Conservation (phyloP, 371 early-diverging fungal genomes). For the Actinomortierella wolfii region DNA sequence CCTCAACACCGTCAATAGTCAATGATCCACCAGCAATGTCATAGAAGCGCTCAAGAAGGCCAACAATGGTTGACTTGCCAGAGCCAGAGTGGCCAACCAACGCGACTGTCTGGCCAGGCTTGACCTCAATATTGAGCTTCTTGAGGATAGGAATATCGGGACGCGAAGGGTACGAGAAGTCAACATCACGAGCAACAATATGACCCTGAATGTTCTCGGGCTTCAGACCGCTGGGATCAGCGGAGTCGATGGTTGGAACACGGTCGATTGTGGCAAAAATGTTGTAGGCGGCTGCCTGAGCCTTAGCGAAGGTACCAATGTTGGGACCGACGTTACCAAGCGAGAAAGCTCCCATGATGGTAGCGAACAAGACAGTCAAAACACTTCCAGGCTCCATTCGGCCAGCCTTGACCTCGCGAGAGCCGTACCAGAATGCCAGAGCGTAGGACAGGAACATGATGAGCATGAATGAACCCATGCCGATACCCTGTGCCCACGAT, state of each 20-base stretch:
- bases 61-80: slow-evolving; percentile 90
- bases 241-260: slow-evolving; percentile 66
- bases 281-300: slow-evolving; percentile 63
- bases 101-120: slow-evolving; percentile 79
- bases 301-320: slow-evolving; percentile 63
- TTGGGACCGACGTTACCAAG: slow-evolving; percentile 61
- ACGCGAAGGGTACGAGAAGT: slow-evolving; percentile 78
- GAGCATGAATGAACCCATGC: slow-evolving; percentile 67
- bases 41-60: slow-evolving; percentile 92
- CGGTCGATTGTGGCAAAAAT: slow-evolving; percentile 82
- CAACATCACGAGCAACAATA: slow-evolving; percentile 74
- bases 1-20: slow-evolving; percentile 70
- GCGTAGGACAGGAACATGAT: slow-evolving; percentile 68
- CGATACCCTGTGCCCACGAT: slow-evolving; percentile 39
- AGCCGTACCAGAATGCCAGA: slow-evolving; percentile 82
- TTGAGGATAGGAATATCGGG: slow-evolving; percentile 73
- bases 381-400: slow-evolving; percentile 52
- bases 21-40: slow-evolving; percentile 68
- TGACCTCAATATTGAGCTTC: slow-evolving; percentile 60
- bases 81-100: slow-evolving; percentile 85
- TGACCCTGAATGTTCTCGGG: slow-evolving; percentile 58
- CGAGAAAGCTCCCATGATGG: slow-evolving; percentile 66
- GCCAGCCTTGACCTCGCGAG: slow-evolving; percentile 54
- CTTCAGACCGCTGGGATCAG: slow-evolving; percentile 55
- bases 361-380: slow-evolving; percentile 67